Evolutionary conservation across 306 rosid genomes (phyloP).

Genomic region (Cucumis hystrix): DNA sequence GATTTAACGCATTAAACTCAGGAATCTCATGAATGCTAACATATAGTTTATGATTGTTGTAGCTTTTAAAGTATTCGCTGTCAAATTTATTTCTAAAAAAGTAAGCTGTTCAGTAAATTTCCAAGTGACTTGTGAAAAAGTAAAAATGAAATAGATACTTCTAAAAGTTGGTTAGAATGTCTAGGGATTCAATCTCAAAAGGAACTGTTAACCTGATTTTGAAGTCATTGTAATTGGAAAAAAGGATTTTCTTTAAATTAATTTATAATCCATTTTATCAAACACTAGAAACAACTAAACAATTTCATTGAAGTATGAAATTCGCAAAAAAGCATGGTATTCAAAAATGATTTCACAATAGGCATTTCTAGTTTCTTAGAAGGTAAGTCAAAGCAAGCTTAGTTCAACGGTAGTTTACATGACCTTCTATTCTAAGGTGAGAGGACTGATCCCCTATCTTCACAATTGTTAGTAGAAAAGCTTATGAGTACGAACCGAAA

Average conservation of each 20-base stretch:
- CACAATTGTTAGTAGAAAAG: too few species aligned
- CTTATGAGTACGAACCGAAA: too few species aligned
- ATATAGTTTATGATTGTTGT: not conserved
- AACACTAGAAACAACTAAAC: not conserved
- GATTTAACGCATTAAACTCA: not conserved
- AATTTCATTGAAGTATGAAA: too few species aligned
- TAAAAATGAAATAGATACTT: not conserved
- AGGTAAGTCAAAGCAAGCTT: too few species aligned
- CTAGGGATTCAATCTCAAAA: not conserved
- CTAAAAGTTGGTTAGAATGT: not conserved
- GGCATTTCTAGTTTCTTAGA: too few species aligned
- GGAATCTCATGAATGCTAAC: not conserved
- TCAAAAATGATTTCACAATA: too few species aligned
- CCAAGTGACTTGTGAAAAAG: not conserved
- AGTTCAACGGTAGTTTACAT: too few species aligned
- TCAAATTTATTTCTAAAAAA: not conserved
- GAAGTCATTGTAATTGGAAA: not conserved
- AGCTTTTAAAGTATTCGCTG: not conserved
- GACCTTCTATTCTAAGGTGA: too few species aligned
- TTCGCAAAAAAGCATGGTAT: too few species aligned
- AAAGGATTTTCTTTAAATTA: not conserved
- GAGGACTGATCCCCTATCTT: too few species aligned
- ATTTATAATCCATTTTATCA: not conserved
- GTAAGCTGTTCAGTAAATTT: not conserved
- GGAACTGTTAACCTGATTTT: not conserved